phyloP scores from a whole-genome alignment of 2,329 filamentous ascomycete genomes.

The Ophidiomyces ophidiicola region DNA sequence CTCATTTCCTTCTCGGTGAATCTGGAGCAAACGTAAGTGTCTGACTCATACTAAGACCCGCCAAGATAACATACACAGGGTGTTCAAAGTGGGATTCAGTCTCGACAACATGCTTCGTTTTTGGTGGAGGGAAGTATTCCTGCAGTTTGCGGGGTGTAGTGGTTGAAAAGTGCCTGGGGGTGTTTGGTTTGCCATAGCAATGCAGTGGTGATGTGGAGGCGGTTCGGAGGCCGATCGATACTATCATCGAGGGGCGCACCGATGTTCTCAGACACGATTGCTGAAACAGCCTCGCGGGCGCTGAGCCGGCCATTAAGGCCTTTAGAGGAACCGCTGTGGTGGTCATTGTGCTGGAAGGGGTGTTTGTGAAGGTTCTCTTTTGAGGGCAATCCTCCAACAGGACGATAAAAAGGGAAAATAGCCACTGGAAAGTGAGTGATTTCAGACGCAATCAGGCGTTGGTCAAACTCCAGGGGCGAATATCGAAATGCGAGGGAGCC shows the following conservation, averaged over 20 bases:
- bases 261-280: conserved; percentile 12
- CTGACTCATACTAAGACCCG: background rate
- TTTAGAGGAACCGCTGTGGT: conserved; percentile 9
- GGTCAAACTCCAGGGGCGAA: too few species aligned
- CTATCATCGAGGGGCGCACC: conserved; percentile 4
- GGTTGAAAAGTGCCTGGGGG: conserved; percentile 29
- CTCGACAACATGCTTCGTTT: conserved; percentile 49
- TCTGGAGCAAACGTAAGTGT: conserved; percentile 17
- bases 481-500: too few species aligned
- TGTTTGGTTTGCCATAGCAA: conserved; percentile 3
- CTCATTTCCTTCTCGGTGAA: conserved; percentile 74
- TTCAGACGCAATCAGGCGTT: too few species aligned
- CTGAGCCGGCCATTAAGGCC: conserved; percentile 10
- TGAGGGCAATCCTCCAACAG: too few species aligned
- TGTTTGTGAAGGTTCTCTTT: too few species aligned
- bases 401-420: too few species aligned
- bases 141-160: conserved; percentile 28
- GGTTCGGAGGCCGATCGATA: conserved; percentile 9
- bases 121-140: conserved; percentile 47
- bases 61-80: conserved; percentile 37
- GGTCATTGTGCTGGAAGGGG: conserved; percentile 6
- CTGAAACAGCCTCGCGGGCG: conserved; percentile 10
- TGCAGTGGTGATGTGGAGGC: conserved; percentile 1
- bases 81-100: conserved; percentile 59
- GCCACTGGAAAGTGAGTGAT: too few species aligned